phyloP scores from a whole-genome alignment of 345 rosid species.

The Arabis alpina region DNA sequence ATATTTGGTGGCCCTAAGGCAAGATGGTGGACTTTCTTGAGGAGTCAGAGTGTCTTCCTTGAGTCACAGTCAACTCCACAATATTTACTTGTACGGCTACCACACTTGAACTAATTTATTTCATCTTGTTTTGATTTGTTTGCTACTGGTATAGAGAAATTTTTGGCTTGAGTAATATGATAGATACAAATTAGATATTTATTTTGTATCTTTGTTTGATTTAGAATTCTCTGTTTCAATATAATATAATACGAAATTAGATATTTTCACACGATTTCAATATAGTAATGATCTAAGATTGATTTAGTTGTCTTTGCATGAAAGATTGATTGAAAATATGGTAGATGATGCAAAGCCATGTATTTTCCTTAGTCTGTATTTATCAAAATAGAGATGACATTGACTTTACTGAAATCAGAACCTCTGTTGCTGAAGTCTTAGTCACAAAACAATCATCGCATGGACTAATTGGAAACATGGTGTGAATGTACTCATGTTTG shows the following conservation, averaged over 20 bases:
- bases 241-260: not conserved
- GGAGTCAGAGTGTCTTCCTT: not conserved
- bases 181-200: not conserved
- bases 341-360: too few relatives aligned
- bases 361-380: too few relatives aligned
- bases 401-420: too few relatives aligned
- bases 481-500: too few relatives aligned
- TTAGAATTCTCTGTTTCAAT: not conserved
- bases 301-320: too few relatives aligned
- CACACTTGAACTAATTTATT: not conserved
- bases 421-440: too few relatives aligned
- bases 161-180: conserved; percentile 14
- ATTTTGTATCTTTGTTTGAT: conserved; percentile 2
- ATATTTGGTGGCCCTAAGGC: too few relatives aligned
- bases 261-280: not conserved
- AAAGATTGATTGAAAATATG: too few relatives aligned
- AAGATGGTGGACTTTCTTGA: not conserved
- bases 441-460: too few relatives aligned
- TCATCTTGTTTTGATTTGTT: not conserved
- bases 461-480: too few relatives aligned
- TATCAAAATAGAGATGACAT: too few relatives aligned
- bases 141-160: conserved; percentile 2
- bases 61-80: not conserved
- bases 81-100: not conserved
- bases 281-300: too few relatives aligned